Evolutionary conservation across 148 eudicot species (phyloP).

Genomic region (Nepenthes mirabilis): DNA sequence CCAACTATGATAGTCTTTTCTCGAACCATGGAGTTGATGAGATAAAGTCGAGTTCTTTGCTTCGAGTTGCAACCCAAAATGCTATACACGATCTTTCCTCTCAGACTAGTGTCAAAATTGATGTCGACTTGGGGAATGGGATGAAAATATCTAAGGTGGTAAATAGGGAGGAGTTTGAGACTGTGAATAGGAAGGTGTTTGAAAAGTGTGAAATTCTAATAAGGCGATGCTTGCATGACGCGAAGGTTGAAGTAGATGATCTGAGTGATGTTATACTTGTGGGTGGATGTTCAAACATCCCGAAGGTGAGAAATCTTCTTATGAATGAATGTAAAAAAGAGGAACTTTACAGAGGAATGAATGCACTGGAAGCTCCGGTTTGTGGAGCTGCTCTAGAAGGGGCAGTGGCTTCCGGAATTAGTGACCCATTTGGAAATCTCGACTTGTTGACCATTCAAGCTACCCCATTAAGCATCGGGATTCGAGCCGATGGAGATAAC

Average conservation of each 20-base stretch:
- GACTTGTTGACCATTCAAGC: constrained; percentile 80
- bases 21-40: constrained; percentile 34
- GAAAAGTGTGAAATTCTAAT: constrained; percentile 44
- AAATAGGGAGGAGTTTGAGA: constrained; percentile 50
- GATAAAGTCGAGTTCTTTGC: constrained; percentile 53
- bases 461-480: constrained; percentile 65
- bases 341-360: constrained; percentile 38
- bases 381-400: constrained; percentile 88
- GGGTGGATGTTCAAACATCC: constrained; percentile 71
- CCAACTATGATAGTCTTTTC: constrained; percentile 38
- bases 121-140: constrained; percentile 63
- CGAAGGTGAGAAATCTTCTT: constrained; percentile 39
- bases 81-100: constrained; percentile 61
- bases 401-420: constrained; percentile 78
- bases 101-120: constrained; percentile 32
- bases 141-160: constrained; percentile 36
- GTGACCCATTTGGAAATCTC: constrained; percentile 73
- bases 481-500: constrained; percentile 40
- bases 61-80: constrained; percentile 63
- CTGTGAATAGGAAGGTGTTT: constrained; percentile 41
- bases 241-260: constrained; percentile 40
- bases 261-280: constrained; percentile 60
- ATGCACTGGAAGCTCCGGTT: constrained; percentile 73
- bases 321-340: constrained; percentile 32
- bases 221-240: constrained; percentile 50